These are phyloP conservation scores for Haplosporangium sp. DNA, from an alignment of 371 early-diverging fungal species.

Conservation along the genomic window DNA sequence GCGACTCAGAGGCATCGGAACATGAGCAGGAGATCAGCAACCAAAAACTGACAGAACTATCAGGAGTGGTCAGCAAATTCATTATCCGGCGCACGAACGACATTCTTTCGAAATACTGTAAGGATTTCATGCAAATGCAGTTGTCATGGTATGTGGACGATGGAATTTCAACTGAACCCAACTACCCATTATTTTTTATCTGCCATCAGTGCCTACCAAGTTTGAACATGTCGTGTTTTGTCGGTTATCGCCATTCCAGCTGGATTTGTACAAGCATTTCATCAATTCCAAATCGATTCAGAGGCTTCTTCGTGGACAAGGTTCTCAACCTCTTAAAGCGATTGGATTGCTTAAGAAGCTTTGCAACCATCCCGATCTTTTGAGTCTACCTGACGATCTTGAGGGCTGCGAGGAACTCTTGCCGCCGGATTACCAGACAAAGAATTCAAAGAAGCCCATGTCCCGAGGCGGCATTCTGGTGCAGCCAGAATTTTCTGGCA, in stretches of 20 bases:
- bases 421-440: constrained; percentile 59
- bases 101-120: constrained; percentile 93
- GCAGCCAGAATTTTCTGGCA: constrained; percentile 86
- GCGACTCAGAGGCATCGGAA: constrained; percentile 92
- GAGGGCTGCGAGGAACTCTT: constrained; percentile 72
- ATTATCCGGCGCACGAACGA: constrained; percentile 97
- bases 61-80: constrained; percentile 88
- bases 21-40: constrained; percentile 86
- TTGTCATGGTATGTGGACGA: no score
- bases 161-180: neutral
- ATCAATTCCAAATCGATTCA: constrained; percentile 84
- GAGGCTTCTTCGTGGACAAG: constrained; percentile 68
- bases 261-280: constrained; percentile 84
- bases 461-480: constrained; percentile 56
- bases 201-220: constrained; percentile 84
- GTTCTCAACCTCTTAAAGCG: constrained; percentile 82
- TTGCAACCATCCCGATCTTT: constrained; percentile 92
- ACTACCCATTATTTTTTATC: neutral
- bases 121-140: constrained; percentile 30
- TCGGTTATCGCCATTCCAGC: constrained; percentile 80
- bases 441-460: constrained; percentile 37
- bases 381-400: constrained; percentile 78
- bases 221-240: constrained; percentile 98
- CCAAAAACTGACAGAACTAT: constrained; percentile 86
- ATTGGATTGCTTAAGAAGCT: constrained; percentile 94